Conservation (phyloP, 768 basidiomycete genomes). For the Tricholoma matsutake region DNA sequence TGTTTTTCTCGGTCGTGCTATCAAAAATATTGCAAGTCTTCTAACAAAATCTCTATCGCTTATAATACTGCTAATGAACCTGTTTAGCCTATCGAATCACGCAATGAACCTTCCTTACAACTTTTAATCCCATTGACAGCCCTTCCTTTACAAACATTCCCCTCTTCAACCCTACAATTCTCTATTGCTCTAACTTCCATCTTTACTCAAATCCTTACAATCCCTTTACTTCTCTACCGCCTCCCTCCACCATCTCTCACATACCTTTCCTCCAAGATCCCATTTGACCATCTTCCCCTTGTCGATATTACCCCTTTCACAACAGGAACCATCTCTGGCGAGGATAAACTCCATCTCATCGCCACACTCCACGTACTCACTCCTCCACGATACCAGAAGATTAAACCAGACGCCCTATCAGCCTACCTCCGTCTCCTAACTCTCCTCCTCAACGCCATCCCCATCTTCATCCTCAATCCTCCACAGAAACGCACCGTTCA, state of each 20-base stretch:
- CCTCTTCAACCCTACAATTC: constrained; percentile 17
- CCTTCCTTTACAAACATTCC: constrained; percentile 30
- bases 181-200: constrained; percentile 37
- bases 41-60: too few relatives aligned
- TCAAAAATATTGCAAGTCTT: constrained; percentile 18
- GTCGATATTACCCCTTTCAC: constrained; percentile 24
- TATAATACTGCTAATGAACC: constrained; percentile 17
- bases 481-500: neutral
- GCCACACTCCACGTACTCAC: constrained; percentile 71
- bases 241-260: constrained; percentile 61
- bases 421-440: constrained; percentile 55
- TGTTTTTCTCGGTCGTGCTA: neutral
- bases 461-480: constrained; percentile 48
- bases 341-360: constrained; percentile 55
- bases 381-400: constrained; percentile 53
- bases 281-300: constrained; percentile 38
- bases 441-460: constrained; percentile 49
- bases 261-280: constrained; percentile 61
- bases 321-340: constrained; percentile 23
- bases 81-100: constrained; percentile 43
- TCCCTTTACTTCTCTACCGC: constrained; percentile 78
- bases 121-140: constrained; percentile 46
- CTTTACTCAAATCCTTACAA: constrained; percentile 56
- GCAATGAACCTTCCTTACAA: constrained; percentile 49
- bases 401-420: constrained; percentile 43